Percentiles rank a stretch among this genome's conserved stretches.
These are phyloP conservation scores for Citrus reticulata DNA, from an alignment of 345 rosid species.

Conservation along the genomic window DNA sequence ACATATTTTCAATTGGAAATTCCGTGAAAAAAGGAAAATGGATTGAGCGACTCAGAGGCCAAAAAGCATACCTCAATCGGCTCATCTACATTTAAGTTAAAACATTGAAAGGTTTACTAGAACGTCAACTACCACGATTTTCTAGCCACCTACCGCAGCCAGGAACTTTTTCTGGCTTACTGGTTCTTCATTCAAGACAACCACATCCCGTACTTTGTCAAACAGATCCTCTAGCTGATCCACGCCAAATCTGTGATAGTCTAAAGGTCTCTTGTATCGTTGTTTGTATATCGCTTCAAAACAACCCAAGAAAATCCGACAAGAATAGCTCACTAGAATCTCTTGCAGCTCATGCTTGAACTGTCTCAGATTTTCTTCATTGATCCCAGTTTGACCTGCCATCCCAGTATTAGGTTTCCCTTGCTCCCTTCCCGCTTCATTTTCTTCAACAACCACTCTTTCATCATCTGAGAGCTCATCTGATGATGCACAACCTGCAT, in stretches of 20 bases:
- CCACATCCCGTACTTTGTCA: conserved; percentile 62
- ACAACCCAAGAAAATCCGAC: conserved; percentile 59
- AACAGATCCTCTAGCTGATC: conserved; percentile 75
- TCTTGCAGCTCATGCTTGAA: conserved; percentile 85
- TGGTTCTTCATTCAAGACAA: conserved; percentile 60
- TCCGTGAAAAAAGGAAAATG: background rate
- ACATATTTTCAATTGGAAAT: conserved; percentile 5
- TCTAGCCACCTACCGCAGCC: conserved; percentile 37
- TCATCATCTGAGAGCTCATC: conserved; percentile 77
- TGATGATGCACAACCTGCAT: conserved; percentile 47
- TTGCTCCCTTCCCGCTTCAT: conserved; percentile 29
- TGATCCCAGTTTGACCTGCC: conserved; percentile 25
- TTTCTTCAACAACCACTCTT: conserved; percentile 40
- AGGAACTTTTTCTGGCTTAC: conserved; percentile 55
- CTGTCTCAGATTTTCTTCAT: conserved; percentile 41
- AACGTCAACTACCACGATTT: background rate
- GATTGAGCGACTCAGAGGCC: background rate
- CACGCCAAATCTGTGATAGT: conserved; percentile 53
- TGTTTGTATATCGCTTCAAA: conserved; percentile 82
- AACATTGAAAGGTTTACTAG: conserved; percentile 11
- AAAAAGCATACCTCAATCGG: conserved; percentile 7
- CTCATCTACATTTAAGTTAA: conserved; percentile 4
- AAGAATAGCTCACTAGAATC: conserved; percentile 81
- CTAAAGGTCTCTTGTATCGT: conserved; percentile 69
- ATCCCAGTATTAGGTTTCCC: conserved; percentile 19